Evolutionary conservation across 805 yeast genomes (phyloP).

Genomic region (Wickerhamomyces bisporus): DNA sequence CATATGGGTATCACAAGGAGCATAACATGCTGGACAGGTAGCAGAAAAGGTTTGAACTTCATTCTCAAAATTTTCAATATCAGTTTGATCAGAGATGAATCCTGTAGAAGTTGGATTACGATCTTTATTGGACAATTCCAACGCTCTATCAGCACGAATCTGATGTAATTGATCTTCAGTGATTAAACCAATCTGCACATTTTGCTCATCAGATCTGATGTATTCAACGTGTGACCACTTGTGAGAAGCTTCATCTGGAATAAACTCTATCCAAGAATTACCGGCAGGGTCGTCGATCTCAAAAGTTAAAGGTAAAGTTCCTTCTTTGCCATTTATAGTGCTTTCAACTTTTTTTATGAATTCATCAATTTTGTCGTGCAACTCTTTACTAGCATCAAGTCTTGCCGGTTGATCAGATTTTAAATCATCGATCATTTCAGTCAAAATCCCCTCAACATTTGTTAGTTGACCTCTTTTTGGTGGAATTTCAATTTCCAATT

Average conservation of each 20-base stretch:
- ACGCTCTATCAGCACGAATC: conserved; percentile 23
- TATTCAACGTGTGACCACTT: conserved; percentile 88
- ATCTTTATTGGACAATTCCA: conserved; percentile 19
- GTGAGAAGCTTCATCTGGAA: conserved; percentile 82
- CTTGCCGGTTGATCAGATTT: conserved; percentile 77
- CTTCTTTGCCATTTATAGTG: conserved; percentile 60
- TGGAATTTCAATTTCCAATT: conserved; percentile 90
- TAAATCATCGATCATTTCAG: conserved; percentile 80
- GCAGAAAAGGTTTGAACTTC: conserved; percentile 94
- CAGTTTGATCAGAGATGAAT: conserved; percentile 64
- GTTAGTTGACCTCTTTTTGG: conserved; percentile 92
- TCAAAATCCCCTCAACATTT: conserved; percentile 82
- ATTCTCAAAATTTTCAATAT: conserved; percentile 77
- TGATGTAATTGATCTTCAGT: conserved; percentile 51
- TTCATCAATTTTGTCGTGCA: conserved; percentile 67
- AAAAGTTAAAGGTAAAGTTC: conserved; percentile 70
- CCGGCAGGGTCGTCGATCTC: conserved; percentile 92
- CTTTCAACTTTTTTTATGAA: conserved; percentile 58
- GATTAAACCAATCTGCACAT: conserved; percentile 74
- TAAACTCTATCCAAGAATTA: conserved; percentile 90
- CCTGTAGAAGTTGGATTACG: conserved; percentile 44
- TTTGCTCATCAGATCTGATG: conserved; percentile 81
- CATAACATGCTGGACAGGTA: conserved; percentile 85
- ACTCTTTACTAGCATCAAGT: conserved; percentile 65
- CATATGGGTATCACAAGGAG: conserved; percentile 89